Evolutionary conservation across 78 protist genomes (phyloP).

Genomic region (Dictyostelium brefeldianum): DNA sequence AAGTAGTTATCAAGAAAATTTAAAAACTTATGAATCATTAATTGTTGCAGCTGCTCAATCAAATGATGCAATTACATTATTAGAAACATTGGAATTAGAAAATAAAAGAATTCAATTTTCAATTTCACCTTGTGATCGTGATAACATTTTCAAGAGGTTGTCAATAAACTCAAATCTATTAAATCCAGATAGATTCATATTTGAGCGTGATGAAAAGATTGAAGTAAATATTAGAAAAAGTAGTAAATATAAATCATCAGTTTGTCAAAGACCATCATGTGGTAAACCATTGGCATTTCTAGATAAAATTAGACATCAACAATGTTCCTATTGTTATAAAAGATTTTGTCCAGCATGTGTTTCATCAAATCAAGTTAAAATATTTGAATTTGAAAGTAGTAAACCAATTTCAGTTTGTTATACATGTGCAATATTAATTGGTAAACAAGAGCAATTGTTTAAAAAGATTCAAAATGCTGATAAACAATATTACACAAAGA

Average conservation of each 20-base stretch:
- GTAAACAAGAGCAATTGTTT: conserved; percentile 42
- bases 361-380: conserved; percentile 8
- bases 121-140: conserved; percentile 44
- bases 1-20: background rate
- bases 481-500: background rate
- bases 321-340: conserved; percentile 71
- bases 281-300: conserved; percentile 47
- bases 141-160: background rate
- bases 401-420: conserved; percentile 40
- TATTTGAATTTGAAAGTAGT: conserved; percentile 34
- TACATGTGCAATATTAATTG: conserved; percentile 38
- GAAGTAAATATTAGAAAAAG: conserved; percentile 46
- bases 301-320: conserved; percentile 59
- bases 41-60: background rate
- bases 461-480: conserved; percentile 1
- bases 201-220: conserved; percentile 72
- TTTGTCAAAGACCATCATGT: conserved; percentile 73
- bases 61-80: background rate
- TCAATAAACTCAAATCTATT: background rate
- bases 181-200: conserved; percentile 60
- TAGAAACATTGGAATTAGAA: conserved; percentile 67
- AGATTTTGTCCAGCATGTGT: conserved; percentile 66
- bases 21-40: no score
- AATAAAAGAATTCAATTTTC: conserved; percentile 20
- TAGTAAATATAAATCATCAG: conserved; percentile 28